Evolutionary conservation across 2,329 filamentous ascomycete genomes (phyloP), one percentile per base, ranked within the genome.

Genomic region (Aureobasidium sp.): DNA sequence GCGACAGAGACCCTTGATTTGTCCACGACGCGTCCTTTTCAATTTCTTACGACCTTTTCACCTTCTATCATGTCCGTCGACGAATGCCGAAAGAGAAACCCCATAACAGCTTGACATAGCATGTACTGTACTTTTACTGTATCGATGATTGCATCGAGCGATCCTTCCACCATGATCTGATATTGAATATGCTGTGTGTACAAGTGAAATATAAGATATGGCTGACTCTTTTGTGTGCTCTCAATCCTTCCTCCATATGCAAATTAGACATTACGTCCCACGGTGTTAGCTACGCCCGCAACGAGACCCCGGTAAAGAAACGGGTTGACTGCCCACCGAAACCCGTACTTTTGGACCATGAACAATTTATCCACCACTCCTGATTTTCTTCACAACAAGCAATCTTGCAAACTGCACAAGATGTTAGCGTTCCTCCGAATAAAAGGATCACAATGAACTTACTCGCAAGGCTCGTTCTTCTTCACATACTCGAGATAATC

Each of bases 381-480:
- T n/a, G n/a, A n/a, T n/a, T n/a, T 9, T n/a, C 21, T 21, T 54
- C 36, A 57, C 5, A 57, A 30, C 53, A 57, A 47, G 16, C 53
- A 57, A 37, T 57, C 41, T n/a, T 57, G 53, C 41, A 57, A 47
- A 47, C 53, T 57, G 16, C 16, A 57, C 11, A 27, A 16, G 6
- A 6, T 10, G 53, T 57, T n/a, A 57, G 53, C 21, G 16, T 41
- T 5, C 16, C 5, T 7, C n/a, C 16, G 6, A 32, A 42, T 13
- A 6, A 7, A 11, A 21, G n/a, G 5, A 21, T 11, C 39, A 16
- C 6, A 39, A 37, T 4, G n/a, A n/a, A 59, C 57, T 50, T 34
- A 59, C 57, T 59, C 57, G 57, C 57, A 59, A 36, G 57, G 57
- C 27, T 59, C 57, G 16, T 59, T 59, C 57, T 44, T 59, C 27